Evolutionary conservation across 305 asterid species (phyloP).

Genomic region (Fraxinus albicans): DNA sequence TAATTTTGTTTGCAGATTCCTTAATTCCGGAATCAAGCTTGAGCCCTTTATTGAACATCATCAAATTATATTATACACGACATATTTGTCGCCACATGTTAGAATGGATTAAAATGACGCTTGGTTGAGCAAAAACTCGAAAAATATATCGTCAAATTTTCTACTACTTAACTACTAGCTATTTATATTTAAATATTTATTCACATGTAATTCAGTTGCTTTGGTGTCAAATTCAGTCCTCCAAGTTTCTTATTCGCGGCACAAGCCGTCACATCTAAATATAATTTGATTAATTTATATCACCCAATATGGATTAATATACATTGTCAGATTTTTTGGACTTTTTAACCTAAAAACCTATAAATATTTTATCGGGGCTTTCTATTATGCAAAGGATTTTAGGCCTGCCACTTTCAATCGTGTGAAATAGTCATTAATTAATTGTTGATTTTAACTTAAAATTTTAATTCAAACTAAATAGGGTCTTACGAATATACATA

Average conservation of each 20-base stretch:
- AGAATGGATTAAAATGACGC: neutral
- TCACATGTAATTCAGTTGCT: neutral
- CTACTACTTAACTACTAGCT: neutral
- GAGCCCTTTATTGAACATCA: neutral
- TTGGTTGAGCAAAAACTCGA: neutral
- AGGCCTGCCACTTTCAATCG: neutral
- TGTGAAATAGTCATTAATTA: neutral
- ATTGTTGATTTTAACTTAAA: no score
- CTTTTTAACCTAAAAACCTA: no score
- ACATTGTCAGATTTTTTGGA: neutral
- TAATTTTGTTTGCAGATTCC: neutral
- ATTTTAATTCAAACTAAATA: neutral
- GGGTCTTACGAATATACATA: neutral
- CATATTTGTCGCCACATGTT: neutral
- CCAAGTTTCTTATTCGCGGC: neutral
- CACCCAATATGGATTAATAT: neutral
- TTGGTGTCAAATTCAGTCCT: neutral
- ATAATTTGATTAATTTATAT: neutral
- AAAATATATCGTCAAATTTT: neutral
- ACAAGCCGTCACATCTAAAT: neutral
- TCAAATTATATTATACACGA: neutral
- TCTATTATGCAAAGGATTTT: neutral
- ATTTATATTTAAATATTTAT: neutral
- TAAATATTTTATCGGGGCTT: neutral
- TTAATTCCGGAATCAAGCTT: neutral